A percentile compares a stretch with the other conserved stretches of the same genome.
Conservation (phyloP, 2,329 filamentous ascomycete species). For the Aureobasidium sp. region DNA sequence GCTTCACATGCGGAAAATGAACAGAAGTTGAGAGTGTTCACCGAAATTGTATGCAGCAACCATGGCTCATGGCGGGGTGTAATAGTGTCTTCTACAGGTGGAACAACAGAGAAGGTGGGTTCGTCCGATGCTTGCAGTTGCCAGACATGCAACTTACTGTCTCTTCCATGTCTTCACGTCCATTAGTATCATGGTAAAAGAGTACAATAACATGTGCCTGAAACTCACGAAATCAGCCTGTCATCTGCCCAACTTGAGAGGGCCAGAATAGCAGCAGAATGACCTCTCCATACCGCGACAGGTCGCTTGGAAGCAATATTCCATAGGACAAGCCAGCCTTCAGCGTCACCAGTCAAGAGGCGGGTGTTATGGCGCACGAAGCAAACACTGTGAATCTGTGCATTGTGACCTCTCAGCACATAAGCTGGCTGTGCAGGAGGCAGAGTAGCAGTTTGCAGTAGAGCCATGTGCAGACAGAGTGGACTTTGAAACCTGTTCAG, state of each 20-base stretch:
- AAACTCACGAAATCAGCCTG: slow-evolving; percentile 72
- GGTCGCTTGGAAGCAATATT: slow-evolving; percentile 74
- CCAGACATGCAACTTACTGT: slow-evolving; percentile 83
- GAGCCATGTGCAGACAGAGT: background rate
- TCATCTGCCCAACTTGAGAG: slow-evolving; percentile 64
- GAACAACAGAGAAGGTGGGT: slow-evolving; percentile 53
- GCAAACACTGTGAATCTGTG: slow-evolving; percentile 67
- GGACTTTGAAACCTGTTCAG: background rate
- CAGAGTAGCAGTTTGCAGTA: slow-evolving; percentile 17
- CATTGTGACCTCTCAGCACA: slow-evolving; percentile 77
- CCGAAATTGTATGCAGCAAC: slow-evolving; percentile 74
- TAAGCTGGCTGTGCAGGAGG: slow-evolving; percentile 53
- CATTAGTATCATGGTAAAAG: background rate
- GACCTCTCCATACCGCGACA: slow-evolving; percentile 77
- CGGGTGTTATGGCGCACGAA: slow-evolving; percentile 69
- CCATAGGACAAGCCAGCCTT: slow-evolving; percentile 86
- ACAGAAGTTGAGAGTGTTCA: slow-evolving; percentile 96
- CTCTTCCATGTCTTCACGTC: slow-evolving; percentile 68
- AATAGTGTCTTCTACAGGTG: slow-evolving; percentile 60
- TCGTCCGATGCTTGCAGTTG: slow-evolving; percentile 58
- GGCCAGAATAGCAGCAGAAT: slow-evolving; percentile 69
- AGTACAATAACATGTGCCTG: background rate
- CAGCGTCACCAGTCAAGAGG: slow-evolving; percentile 78
- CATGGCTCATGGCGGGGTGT: slow-evolving; percentile 59
- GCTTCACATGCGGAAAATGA: slow-evolving; percentile 58